Conservation (phyloP, 140 eudicot genomes). For the Ambrosia hybrid region DNA sequence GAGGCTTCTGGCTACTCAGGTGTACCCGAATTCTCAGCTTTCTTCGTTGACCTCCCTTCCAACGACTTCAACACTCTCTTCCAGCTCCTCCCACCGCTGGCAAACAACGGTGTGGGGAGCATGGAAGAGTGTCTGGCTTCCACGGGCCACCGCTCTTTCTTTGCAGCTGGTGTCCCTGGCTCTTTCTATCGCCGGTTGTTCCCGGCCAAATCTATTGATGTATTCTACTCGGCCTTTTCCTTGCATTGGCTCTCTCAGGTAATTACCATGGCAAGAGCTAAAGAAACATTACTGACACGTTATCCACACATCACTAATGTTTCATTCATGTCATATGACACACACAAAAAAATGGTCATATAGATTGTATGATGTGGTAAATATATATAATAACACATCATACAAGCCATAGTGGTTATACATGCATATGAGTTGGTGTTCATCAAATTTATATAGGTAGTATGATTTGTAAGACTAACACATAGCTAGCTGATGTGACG, state of each 20-base stretch:
- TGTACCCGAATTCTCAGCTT: conserved; percentile 87
- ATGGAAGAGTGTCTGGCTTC: conserved; percentile 94
- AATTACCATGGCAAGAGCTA: not conserved
- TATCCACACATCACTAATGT: too few relatives aligned
- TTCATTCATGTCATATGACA: too few relatives aligned
- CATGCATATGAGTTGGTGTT: too few relatives aligned
- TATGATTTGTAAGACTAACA: too few relatives aligned
- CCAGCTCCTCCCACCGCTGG: conserved; percentile 76
- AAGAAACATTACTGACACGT: too few relatives aligned
- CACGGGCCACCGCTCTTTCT: conserved; percentile 68
- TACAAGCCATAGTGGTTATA: too few relatives aligned
- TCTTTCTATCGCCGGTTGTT: conserved; percentile 80
- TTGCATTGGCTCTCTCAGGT: conserved; percentile 98
- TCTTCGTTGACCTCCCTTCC: conserved; percentile 86
- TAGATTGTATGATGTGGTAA: too few relatives aligned
- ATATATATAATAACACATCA: too few relatives aligned
- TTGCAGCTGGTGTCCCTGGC: conserved; percentile 91
- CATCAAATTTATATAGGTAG: too few relatives aligned
- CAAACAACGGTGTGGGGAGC: conserved; percentile 49
- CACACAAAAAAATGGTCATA: too few relatives aligned
- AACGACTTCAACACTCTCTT: conserved; percentile 97
- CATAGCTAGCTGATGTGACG: too few relatives aligned
- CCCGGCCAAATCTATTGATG: conserved; percentile 66
- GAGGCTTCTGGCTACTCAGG: conserved; percentile 49
- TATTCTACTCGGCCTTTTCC: conserved; percentile 88